Percentiles rank a stretch among this genome's conserved stretches.
These are phyloP conservation scores for Akanthomyces lecanii DNA, from an alignment of 2,329 filamentous ascomycete species.

Conservation along the genomic window DNA sequence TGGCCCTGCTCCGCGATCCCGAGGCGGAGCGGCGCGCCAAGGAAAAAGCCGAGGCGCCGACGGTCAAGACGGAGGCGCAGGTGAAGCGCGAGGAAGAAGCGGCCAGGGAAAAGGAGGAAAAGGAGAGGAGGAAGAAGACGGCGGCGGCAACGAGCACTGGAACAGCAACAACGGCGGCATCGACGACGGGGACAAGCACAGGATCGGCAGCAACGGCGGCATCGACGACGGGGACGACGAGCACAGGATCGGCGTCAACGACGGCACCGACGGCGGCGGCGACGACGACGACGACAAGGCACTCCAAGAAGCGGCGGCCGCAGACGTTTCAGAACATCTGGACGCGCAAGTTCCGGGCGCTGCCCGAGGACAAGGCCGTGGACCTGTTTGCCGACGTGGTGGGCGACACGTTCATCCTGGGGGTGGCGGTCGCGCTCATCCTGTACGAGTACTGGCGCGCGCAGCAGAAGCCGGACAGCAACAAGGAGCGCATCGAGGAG, in stretches of 20 bases:
- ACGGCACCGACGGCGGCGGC: not conserved
- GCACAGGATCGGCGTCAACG: not conserved
- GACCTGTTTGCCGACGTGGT: constrained; percentile 64
- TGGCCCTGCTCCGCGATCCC: constrained; percentile 54
- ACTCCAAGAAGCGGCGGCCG: not conserved
- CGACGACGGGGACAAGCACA: not conserved
- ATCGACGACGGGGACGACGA: not conserved
- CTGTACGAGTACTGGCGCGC: constrained; percentile 59
- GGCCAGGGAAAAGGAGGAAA: constrained; percentile 34
- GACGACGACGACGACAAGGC: not conserved
- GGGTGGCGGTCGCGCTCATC: constrained; percentile 53
- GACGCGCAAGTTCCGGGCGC: constrained; percentile 56
- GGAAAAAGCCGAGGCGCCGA: constrained; percentile 60
- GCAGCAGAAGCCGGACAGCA: constrained; percentile 56
- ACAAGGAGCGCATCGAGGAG: constrained; percentile 49
- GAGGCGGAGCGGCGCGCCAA: constrained; percentile 55
- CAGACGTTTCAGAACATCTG: constrained; percentile 49
- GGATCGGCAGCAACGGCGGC: not conserved
- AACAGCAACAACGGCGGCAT: not conserved
- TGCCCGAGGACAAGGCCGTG: constrained; percentile 63
- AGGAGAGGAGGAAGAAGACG: constrained; percentile 1
- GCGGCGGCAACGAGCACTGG: not conserved
- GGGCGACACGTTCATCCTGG: constrained; percentile 59
- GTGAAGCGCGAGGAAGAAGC: constrained; percentile 49
- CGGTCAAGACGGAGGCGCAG: constrained; percentile 62